Percentiles rank a stretch among this genome's conserved stretches.
phyloP scores from a whole-genome alignment of 441 rosid species.

The Eutrema salsugineum region DNA sequence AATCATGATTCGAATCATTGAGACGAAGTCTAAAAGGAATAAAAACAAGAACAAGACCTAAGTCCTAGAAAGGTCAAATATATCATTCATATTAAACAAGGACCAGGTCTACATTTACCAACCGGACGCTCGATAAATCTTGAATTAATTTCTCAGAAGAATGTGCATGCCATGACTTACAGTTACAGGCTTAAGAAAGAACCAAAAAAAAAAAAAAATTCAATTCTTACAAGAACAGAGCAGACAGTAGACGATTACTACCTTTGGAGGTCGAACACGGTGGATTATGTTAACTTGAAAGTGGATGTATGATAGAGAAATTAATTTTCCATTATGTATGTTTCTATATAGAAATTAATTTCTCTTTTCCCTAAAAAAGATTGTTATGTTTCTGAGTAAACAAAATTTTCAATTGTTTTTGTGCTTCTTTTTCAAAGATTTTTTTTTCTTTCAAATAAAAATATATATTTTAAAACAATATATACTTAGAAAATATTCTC shows the following conservation, averaged over 20 bases:
- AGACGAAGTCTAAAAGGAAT: not conserved
- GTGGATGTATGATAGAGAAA: too few relatives aligned
- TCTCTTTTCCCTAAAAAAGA: too few relatives aligned
- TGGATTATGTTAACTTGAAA: slow-evolving; percentile 48
- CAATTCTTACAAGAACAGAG: slow-evolving; percentile 10
- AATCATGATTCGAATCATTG: not conserved
- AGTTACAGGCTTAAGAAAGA: not conserved
- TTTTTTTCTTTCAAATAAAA: too few relatives aligned
- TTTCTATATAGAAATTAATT: too few relatives aligned
- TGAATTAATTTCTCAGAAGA: slow-evolving; percentile 21
- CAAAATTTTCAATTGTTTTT: too few relatives aligned
- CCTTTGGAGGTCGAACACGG: not conserved
- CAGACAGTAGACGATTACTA: not conserved
- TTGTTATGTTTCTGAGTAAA: too few relatives aligned
- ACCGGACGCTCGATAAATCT: not conserved
- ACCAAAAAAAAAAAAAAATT: not conserved
- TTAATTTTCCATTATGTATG: too few relatives aligned
- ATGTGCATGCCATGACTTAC: slow-evolving; percentile 29
- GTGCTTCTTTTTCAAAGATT: too few relatives aligned
- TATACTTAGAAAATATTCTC: too few relatives aligned
- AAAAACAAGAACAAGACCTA: not conserved
- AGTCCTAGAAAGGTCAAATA: not conserved
- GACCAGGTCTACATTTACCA: slow-evolving; percentile 7
- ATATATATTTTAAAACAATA: too few relatives aligned
- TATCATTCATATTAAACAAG: slow-evolving; percentile 8